Evolutionary conservation across 1,284 basidiomycete species (phyloP).

Genomic region (Melanopsichium pennsylvanicum): DNA sequence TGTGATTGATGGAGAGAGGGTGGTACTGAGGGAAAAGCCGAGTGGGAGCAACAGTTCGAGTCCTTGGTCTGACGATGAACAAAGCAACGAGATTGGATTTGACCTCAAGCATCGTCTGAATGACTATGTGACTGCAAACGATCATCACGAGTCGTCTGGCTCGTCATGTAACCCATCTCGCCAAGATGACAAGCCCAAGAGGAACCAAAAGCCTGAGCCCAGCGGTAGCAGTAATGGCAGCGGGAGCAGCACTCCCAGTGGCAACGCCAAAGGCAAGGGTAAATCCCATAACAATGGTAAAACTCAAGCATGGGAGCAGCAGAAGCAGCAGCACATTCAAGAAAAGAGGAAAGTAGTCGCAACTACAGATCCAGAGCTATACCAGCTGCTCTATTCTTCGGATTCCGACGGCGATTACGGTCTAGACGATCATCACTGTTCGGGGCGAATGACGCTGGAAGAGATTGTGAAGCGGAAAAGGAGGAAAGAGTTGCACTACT

Average conservation of each 20-base stretch:
- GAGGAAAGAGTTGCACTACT: conserved; percentile 19
- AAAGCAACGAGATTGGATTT: too few relatives aligned
- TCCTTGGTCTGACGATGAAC: conserved; percentile 16
- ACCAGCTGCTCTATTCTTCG: neutral
- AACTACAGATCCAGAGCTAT: conserved; percentile 7
- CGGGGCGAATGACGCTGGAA: neutral
- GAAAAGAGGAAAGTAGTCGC: conserved; percentile 12
- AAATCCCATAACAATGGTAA: conserved; percentile 7
- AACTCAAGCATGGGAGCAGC: neutral
- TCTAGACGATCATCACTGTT: neutral
- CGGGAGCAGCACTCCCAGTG: too few relatives aligned
- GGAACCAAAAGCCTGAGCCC: neutral
- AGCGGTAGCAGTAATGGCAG: neutral
- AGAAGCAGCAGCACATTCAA: neutral
- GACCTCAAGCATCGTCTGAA: neutral
- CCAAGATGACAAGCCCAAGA: neutral
- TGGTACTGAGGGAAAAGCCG: conserved; percentile 7
- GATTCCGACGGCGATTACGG: conserved; percentile 13
- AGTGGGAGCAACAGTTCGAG: neutral
- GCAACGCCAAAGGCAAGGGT: neutral
- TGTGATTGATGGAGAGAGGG: conserved; percentile 17
- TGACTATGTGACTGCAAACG: too few relatives aligned
- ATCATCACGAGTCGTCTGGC: too few relatives aligned
- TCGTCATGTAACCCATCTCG: too few relatives aligned
- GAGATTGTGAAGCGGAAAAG: neutral